Evolutionary conservation across 306 rosid genomes (phyloP).

Genomic region (Benincasa hispida): DNA sequence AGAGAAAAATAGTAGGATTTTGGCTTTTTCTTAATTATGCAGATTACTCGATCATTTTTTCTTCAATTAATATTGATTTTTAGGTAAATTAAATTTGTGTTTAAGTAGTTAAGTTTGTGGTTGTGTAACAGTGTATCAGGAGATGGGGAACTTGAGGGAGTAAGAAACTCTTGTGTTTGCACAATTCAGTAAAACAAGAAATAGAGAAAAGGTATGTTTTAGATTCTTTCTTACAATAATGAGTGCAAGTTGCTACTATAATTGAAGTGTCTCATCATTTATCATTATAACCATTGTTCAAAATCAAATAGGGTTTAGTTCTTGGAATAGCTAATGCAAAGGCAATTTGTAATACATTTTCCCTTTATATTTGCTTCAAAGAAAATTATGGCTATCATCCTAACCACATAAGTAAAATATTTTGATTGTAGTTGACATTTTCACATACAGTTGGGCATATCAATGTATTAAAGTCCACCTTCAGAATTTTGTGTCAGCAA

Average conservation of each 20-base stretch:
- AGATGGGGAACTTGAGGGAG: conserved; percentile 28
- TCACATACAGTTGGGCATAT: too few relatives aligned
- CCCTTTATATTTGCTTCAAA: neutral
- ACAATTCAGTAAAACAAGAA: conserved; percentile 18
- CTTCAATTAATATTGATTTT: too few relatives aligned
- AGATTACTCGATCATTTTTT: too few relatives aligned
- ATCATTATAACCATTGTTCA: neutral
- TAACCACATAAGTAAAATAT: neutral
- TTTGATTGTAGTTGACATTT: neutral
- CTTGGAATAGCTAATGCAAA: neutral
- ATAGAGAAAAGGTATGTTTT: neutral
- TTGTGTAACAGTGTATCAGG: conserved; percentile 16
- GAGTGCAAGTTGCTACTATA: neutral
- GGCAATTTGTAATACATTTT: neutral
- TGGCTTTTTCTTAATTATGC: too few relatives aligned
- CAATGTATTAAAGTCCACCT: neutral
- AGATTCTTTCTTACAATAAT: neutral
- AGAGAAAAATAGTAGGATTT: too few relatives aligned
- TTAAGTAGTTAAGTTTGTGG: neutral
- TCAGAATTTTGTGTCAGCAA: too few relatives aligned
- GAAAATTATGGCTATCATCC: neutral
- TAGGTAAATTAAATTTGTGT: too few relatives aligned
- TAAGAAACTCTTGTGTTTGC: conserved; percentile 31
- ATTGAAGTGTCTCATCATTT: neutral
- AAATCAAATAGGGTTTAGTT: neutral